Conservation (phyloP, 73 alveolate species). For the Blepharisma stoltei region DNA sequence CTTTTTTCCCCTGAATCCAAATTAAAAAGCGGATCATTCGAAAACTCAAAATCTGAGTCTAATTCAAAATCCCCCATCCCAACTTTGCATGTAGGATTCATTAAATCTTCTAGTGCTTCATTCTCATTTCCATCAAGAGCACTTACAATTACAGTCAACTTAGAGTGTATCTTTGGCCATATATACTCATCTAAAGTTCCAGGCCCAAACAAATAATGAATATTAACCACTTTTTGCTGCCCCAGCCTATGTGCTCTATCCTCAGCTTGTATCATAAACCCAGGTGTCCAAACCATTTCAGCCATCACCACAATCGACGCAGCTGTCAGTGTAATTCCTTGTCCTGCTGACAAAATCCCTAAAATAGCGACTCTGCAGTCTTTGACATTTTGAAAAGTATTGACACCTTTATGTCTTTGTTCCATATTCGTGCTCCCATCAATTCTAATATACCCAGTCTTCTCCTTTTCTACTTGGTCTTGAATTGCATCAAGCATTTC, state of each 20-base stretch:
- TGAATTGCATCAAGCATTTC: slow-evolving; percentile 61
- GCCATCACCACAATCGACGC: slow-evolving; percentile 92
- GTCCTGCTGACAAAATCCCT: slow-evolving; percentile 75
- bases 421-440: slow-evolving; percentile 67
- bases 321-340: slow-evolving; percentile 92
- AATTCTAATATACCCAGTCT: slow-evolving; percentile 55
- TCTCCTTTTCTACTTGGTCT: slow-evolving; percentile 42
- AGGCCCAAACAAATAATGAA: slow-evolving; percentile 81
- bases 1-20: no score
- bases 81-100: not conserved
- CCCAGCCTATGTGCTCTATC: slow-evolving; percentile 97
- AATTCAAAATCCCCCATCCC: slow-evolving; percentile 11
- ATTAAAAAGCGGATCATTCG: no score
- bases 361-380: slow-evolving; percentile 71
- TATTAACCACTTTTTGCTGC: slow-evolving; percentile 70
- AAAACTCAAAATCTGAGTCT: no score
- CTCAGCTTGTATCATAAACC: slow-evolving; percentile 93
- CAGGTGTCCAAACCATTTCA: slow-evolving; percentile 93
- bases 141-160: slow-evolving; percentile 46
- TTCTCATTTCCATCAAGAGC: slow-evolving; percentile 59
- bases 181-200: slow-evolving; percentile 78
- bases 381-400: slow-evolving; percentile 64
- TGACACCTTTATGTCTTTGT: slow-evolving; percentile 62
- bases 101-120: slow-evolving; percentile 22
- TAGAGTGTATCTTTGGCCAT: slow-evolving; percentile 52